Evolutionary conservation across 768 basidiomycete species (phyloP).

Genomic region (Galerina sulciceps): DNA sequence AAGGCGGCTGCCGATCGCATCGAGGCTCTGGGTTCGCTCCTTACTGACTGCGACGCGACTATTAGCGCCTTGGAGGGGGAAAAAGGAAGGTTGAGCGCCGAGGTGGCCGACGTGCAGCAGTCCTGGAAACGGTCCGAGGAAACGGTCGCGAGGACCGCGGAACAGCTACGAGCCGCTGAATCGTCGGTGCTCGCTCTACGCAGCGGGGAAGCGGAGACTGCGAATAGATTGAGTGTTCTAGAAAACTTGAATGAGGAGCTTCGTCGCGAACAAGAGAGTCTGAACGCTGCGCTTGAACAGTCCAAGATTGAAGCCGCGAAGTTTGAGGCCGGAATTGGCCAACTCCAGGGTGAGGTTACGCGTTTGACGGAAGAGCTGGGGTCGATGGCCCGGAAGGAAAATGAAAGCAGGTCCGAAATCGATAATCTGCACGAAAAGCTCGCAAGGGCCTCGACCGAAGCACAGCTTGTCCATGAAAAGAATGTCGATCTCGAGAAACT

Average conservation of each 20-base stretch:
- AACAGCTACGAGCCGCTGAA: conserved; percentile 4
- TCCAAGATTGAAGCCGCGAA: neutral
- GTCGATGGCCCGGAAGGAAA: neutral
- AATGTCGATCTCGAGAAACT: conserved; percentile 2
- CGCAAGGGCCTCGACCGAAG: neutral
- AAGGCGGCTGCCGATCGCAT: conserved; percentile 1
- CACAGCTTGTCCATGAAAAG: neutral
- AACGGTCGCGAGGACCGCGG: conserved; percentile 7
- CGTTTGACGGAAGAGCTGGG: neutral
- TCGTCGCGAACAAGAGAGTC: neutral
- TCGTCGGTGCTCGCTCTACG: conserved; percentile 3
- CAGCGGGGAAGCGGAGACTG: neutral
- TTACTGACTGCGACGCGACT: conserved; percentile 8
- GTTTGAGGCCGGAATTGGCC: neutral
- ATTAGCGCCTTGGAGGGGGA: conserved; percentile 8
- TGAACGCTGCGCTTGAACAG: conserved; percentile 4
- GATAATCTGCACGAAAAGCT: neutral
- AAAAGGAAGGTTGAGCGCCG: conserved; percentile 8
- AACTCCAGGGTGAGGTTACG: neutral
- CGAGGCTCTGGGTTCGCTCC: conserved; percentile 1
- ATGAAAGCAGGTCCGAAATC: neutral
- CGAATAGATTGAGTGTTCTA: neutral
- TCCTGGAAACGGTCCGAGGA: conserved; percentile 15
- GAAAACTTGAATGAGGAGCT: conserved; percentile 1
- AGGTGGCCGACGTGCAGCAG: conserved; percentile 11